Evolutionary conservation across 1,284 basidiomycete genomes (phyloP).

Genomic region (Irpex lacteus): DNA sequence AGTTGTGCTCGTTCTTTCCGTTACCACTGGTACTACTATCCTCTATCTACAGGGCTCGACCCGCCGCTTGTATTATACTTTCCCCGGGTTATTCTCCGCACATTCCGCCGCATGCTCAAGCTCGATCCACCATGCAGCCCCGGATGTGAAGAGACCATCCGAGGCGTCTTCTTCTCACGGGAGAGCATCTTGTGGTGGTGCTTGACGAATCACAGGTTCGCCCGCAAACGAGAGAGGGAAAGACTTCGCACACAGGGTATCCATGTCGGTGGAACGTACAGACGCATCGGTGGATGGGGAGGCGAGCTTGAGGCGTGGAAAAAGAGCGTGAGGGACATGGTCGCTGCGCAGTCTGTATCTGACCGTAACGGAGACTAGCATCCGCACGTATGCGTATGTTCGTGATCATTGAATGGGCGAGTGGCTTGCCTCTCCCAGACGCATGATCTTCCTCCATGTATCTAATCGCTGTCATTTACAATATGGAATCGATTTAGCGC

Average conservation of each 20-base stretch:
- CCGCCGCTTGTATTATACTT: slow-evolving; percentile 59
- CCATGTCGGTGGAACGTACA: slow-evolving; percentile 23
- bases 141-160: slow-evolving; percentile 47
- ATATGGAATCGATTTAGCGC: neutral
- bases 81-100: slow-evolving; percentile 51
- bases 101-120: slow-evolving; percentile 46
- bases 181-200: slow-evolving; percentile 62
- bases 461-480: neutral
- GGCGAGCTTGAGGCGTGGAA: slow-evolving; percentile 25
- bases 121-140: slow-evolving; percentile 41
- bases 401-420: too few relatives aligned
- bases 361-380: neutral
- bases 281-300: slow-evolving; percentile 31
- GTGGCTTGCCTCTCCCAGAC: too few relatives aligned
- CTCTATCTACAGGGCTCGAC: slow-evolving; percentile 51
- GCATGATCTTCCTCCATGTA: neutral
- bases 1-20: neutral
- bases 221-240: slow-evolving; percentile 23
- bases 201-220: slow-evolving; percentile 38
- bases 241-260: slow-evolving; percentile 17
- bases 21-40: neutral
- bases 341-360: slow-evolving; percentile 1
- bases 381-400: too few relatives aligned
- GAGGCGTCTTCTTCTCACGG: slow-evolving; percentile 44
- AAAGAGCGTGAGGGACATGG: slow-evolving; percentile 18